Conservation (phyloP, 305 asterid species). For the Solanum hybrid region DNA sequence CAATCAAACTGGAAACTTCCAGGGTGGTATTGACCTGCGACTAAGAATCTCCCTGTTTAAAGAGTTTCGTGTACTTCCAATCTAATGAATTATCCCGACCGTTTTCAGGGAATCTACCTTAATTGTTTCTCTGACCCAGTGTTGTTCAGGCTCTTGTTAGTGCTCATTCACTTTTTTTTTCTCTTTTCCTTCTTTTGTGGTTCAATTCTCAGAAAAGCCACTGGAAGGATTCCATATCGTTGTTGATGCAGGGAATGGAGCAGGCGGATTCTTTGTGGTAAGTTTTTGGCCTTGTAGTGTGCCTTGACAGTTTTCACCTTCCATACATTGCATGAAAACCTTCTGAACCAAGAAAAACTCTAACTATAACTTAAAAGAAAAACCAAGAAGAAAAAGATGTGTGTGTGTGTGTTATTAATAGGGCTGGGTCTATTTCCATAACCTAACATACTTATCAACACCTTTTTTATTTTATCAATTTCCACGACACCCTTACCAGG, state of each 20-base stretch:
- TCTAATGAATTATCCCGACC: not conserved
- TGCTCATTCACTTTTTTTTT: constrained; percentile 3
- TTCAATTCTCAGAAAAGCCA: constrained; percentile 70
- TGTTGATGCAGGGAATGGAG: constrained; percentile 99
- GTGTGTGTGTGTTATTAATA: not conserved
- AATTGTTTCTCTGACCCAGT: not conserved
- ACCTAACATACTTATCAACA: not conserved
- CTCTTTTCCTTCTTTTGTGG: constrained; percentile 15
- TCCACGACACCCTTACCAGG: not conserved
- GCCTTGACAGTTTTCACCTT: not conserved
- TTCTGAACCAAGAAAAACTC: not conserved
- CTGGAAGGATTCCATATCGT: constrained; percentile 93
- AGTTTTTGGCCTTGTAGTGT: constrained; percentile 19
- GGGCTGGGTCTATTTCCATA: not conserved
- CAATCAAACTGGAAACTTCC: not conserved
- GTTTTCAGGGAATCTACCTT: not conserved
- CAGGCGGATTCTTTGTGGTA: constrained; percentile 97
- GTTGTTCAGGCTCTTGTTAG: not conserved
- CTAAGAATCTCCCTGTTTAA: not conserved
- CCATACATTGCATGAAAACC: not conserved
- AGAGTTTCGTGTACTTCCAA: not conserved
- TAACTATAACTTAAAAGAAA: not conserved
- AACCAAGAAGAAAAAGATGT: not conserved
- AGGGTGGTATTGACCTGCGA: not conserved
- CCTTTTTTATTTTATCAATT: not conserved